Evolutionary conservation across 1,139 yeast genomes (phyloP), one percentile per base, ranked within the genome.

Genomic region (Nakaseomyces kungkrabaensis): DNA sequence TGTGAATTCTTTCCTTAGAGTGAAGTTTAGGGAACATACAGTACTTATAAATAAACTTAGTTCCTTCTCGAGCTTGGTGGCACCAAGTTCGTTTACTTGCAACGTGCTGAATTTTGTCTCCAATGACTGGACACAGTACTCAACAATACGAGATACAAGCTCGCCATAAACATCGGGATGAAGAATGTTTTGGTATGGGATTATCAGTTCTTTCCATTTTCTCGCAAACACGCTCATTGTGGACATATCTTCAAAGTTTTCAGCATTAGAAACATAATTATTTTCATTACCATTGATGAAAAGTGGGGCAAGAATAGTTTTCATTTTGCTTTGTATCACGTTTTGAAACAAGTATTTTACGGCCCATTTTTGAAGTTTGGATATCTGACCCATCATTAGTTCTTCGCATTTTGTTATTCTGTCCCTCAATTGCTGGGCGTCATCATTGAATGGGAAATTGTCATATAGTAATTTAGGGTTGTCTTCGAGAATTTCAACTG

Each of bases 61-160:
- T 64, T 90, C 97, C 53, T 86, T 79, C 59, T 94, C 98, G 48
- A 94, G 71, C 56, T 82, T 84, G 36, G 89, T 76, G 0, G 95
- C 82, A 0, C 97, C 97, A 47, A 86, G 69, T 57, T 86, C 95
- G 59, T 86, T 89, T 54, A 88, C 80, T 49, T 80, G 79, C 43
- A 86, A 72, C 4, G 73, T 57, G 78, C 89, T 77, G 41, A 92
- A 71, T 59, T 82, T 81, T 57, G 77, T 75, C 60, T 90, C 96
- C 4, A 87, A 61, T 41, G 81, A 62, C 54, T 75, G 60, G 81
- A 68, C 62, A 73, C 66, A 22, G 71, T 59, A 37, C 74, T 74
- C 76, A 1, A 84, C 81, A 4, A 81, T 68, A 11, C 73, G 62
- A 13, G 75, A 66, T 38, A 86, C 67, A 38, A 87, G 68, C 48